Percentiles rank a stretch among this genome's conserved stretches.
These are phyloP conservation scores for Hyparrhenia diplandra DNA, from an alignment of 176 grass and related monocot genomes.

Conservation along the genomic window DNA sequence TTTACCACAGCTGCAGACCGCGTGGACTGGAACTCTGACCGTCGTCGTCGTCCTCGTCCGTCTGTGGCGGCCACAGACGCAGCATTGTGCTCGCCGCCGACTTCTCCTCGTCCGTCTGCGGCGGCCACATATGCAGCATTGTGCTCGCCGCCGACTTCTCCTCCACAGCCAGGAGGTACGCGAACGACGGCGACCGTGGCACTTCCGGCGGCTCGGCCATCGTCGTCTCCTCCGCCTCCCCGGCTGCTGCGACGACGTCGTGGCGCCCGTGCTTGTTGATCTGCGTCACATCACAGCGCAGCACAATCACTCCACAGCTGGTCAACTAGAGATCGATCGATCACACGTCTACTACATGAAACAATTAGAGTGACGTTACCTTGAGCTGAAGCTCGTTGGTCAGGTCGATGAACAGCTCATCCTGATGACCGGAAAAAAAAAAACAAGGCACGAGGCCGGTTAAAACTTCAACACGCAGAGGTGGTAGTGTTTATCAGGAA, in stretches of 20 bases:
- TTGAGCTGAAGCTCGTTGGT: constrained; percentile 37
- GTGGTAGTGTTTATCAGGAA: neutral
- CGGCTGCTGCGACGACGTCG: too few species aligned
- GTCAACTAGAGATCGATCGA: neutral
- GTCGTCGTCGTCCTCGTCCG: neutral
- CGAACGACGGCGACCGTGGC: constrained; percentile 27
- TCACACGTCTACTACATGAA: neutral
- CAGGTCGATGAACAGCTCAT: constrained; percentile 37
- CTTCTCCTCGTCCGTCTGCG: neutral
- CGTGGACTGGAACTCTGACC: neutral
- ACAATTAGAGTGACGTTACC: neutral
- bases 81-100: constrained; percentile 32
- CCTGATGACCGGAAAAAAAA: neutral
- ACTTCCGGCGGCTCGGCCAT: too few species aligned
- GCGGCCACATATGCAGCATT: constrained; percentile 38
- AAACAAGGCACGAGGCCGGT: neutral
- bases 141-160: constrained; percentile 24
- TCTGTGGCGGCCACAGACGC: constrained; percentile 34
- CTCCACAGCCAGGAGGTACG: constrained; percentile 13
- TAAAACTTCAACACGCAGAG: neutral
- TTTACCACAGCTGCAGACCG: constrained; percentile 49
- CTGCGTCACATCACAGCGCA: neutral
- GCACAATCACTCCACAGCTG: neutral
- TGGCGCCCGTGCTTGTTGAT: neutral
- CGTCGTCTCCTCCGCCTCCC: too few species aligned